Evolutionary conservation across 495 filamentous ascomycete genomes (phyloP), one percentile per base, ranked within the genome.

Genomic region (Tuber microsphaerosporum): DNA sequence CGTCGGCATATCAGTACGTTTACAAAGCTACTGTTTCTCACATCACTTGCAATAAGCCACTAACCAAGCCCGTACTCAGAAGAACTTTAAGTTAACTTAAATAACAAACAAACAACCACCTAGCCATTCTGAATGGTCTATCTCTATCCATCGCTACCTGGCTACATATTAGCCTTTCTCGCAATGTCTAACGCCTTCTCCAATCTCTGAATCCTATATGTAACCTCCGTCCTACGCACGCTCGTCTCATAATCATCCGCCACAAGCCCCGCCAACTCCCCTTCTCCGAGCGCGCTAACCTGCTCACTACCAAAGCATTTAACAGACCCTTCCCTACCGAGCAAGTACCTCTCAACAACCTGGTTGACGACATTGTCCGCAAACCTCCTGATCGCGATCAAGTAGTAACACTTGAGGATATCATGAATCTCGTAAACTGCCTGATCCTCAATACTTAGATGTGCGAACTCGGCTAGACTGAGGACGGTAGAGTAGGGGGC

Each of bases 221-320:
- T 81, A 71, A 88, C 69, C 3, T 82, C 78, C 8, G 43, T 70
- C 31, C 88, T 83, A 37, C 80, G 82, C 14, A 76, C 75, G 9
- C 77, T 79, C 3, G 78, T 73, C 0, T 48, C n/a, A 9, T 81
- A 43, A 26, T 87, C 84, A 73, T 89, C 88, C 0, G 87, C 86
- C 0, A 86, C 88, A 73, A 89, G 84, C 10, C 80, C 80, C n/a
- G 84, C 83, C 68, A 89, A 74, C 56, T 88, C 77, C 9, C 83
- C 83, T 1, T 74, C 68, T 0, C 77, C 77, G 22, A 88, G 80
- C 10, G 76, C 78, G 22, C 83, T 82, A 9, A 88, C 85, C 51
- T 84, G 85, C 61, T 80, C 75, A 26, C 84, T 81, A 14, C 84
- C 81, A 74, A 86, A 86, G 14, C 82, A 73, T 70, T 76, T 81